Base-by-base conservation (phyloP, 768 basidiomycete genomes). In the Russula emetica region DNA sequence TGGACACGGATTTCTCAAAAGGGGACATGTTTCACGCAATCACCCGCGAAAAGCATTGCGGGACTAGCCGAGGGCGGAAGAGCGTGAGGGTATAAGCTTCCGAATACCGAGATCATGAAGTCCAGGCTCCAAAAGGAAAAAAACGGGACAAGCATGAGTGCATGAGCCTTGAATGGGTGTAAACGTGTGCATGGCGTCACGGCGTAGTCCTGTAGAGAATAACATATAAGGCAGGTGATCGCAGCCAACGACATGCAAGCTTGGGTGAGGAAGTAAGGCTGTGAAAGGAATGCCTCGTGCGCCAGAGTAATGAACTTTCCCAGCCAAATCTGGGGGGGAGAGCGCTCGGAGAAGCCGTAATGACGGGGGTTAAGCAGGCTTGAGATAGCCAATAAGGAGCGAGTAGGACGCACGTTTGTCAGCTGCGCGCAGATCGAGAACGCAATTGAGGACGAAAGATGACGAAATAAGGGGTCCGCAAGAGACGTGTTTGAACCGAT, bases 311-410 rank as follows among this genome's bases (percentile, higher is more conserved):
- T 55, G 64, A 42, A 28, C 64, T 22, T 24, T 60, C 14, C 30
- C 64, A 42, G 20, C 64, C 64, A 57, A 61, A 65, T 45, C 49
- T 26, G 32, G 59, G 52, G 42, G 30, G n/a, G n/a, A n/a, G n/a
- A n/a, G n/a, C 59, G 63, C 59, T 64, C 26, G 59, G 32, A 36
- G 56, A 52, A 13, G 40, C 59, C 59, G 63, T 64, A 61, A 65
- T 61, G 44, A 22, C 34, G 26, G 30, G 63, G 24, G 14, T 36
- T 64, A 51, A 56, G 59, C 44, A 65, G 42, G 49, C 53, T 60
- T 49, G 45, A 18, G 44, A 30, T 30, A 60, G 36, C 63, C 53
- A 64, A 54, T 61, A 16, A 60, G 44, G 26, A 51, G 42, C 40
- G 55, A 30, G 14, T n/a, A 5, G 14, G 10, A 14, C 50, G 60